Conservation (phyloP, 306 rosid species). For the Trichosanthes cucumerina region DNA sequence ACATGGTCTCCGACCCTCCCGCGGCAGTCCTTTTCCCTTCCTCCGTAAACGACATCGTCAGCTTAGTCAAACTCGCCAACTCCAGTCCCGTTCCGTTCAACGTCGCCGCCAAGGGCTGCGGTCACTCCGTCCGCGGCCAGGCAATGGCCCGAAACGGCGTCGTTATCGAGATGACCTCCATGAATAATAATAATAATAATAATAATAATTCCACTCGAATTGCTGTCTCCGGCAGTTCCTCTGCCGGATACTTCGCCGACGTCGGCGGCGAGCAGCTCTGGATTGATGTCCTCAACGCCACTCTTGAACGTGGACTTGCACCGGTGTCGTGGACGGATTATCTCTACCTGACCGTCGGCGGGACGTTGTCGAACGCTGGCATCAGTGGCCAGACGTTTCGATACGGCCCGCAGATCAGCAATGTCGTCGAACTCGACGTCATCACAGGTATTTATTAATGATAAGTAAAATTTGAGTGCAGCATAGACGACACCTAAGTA, state of each 20-base stretch:
- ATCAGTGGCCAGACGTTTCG: constrained; percentile 72
- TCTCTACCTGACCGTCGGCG: constrained; percentile 57
- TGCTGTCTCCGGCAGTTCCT: constrained; percentile 5
- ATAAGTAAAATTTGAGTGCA: too few species aligned
- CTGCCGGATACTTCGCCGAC: constrained; percentile 36
- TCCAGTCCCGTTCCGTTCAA: constrained; percentile 4
- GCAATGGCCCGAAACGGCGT: constrained; percentile 50
- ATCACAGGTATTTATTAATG: constrained; percentile 32
- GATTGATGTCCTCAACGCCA: constrained; percentile 54
- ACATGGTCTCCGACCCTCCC: constrained; percentile 34
- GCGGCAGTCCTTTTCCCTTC: constrained; percentile 44
- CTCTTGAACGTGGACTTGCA: constrained; percentile 42
- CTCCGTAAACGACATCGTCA: constrained; percentile 28
- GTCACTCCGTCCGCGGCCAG: constrained; percentile 65
- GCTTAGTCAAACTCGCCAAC: constrained; percentile 37
- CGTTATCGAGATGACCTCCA: constrained; percentile 57
- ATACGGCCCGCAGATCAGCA: constrained; percentile 70
- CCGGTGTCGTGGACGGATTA: constrained; percentile 84
- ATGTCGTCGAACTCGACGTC: constrained; percentile 60
- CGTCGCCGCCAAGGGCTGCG: constrained; percentile 65
- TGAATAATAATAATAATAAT: neutral
- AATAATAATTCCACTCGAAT: neutral
- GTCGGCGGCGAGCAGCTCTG: constrained; percentile 76
- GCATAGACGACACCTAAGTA: too few species aligned
- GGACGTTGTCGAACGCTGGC: constrained; percentile 88